phyloP scores from a whole-genome alignment of 352 stramenopile species.

The Phytophthora megakarya region DNA sequence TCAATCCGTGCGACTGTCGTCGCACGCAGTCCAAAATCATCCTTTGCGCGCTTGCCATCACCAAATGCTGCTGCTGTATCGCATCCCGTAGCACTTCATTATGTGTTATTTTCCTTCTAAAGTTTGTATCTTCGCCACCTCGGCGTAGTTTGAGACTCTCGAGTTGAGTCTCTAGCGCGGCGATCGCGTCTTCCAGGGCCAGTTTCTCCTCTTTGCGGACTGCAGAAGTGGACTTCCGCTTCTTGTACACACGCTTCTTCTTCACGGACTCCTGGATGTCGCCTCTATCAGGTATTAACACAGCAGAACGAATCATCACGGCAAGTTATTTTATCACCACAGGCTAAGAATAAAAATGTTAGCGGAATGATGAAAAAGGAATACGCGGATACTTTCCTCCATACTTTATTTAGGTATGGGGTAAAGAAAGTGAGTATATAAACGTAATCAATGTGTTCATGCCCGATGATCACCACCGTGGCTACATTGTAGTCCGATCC shows the following conservation, averaged over 20 bases:
- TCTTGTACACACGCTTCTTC: constrained; percentile 32
- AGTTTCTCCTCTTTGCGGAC: constrained; percentile 36
- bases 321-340: too few species aligned
- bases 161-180: constrained; percentile 23
- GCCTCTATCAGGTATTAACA: not conserved
- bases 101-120: constrained; percentile 3
- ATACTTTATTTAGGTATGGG: not conserved
- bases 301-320: too few species aligned
- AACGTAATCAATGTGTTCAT: constrained; percentile 21
- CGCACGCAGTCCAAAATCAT: constrained; percentile 28
- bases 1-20: constrained; percentile 27
- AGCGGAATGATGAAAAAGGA: too few species aligned
- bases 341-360: too few species aligned
- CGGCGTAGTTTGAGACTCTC: constrained; percentile 30
- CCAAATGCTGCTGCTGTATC: constrained; percentile 31
- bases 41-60: constrained; percentile 24
- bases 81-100: constrained; percentile 29
- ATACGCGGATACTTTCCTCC: constrained; percentile 5
- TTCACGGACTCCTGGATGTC: not conserved
- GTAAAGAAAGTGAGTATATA: not conserved
- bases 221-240: constrained; percentile 28
- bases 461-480: too few species aligned
- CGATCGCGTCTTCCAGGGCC: constrained; percentile 22
- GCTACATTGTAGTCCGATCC: too few species aligned
- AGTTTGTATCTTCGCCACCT: constrained; percentile 9